These are phyloP conservation scores for Isoetes taiwanensis DNA, from an alignment of 75 land plant genomes.

Conservation along the genomic window DNA sequence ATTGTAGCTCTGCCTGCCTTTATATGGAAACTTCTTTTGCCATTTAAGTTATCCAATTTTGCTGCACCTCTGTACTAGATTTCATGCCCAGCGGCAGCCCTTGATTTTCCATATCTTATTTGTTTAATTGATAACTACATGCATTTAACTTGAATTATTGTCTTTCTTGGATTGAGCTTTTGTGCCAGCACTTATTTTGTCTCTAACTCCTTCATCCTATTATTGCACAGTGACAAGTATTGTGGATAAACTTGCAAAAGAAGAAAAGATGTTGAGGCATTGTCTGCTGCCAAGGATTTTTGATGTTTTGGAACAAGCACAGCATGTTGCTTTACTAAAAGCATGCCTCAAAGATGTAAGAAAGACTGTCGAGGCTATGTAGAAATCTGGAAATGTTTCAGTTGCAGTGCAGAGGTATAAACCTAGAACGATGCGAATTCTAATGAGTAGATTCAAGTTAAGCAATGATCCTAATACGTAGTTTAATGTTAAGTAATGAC, in stretches of 20 bases:
- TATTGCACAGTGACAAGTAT: too few species aligned
- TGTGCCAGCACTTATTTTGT: neutral
- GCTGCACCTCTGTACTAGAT: too few species aligned
- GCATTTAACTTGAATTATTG: neutral
- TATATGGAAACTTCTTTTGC: too few species aligned
- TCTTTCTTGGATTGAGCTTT: neutral
- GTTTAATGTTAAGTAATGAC: too few species aligned
- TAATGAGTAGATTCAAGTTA: too few species aligned
- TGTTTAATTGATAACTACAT: neutral
- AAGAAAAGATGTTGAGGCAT: neutral
- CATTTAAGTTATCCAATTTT: too few species aligned
- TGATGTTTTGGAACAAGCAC: neutral
- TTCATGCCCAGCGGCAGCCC: neutral
- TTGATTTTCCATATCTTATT: neutral
- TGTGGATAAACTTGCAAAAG: constrained; percentile 1
- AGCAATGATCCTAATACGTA: too few species aligned
- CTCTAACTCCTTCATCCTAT: neutral
- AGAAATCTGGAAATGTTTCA: neutral
- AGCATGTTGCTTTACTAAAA: neutral
- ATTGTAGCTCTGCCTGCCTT: too few species aligned
- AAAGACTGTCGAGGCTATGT: neutral
- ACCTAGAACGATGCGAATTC: too few species aligned
- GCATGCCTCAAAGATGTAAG: neutral
- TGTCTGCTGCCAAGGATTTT: neutral
- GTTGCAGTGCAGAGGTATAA: constrained; percentile 1